Evolutionary conservation across 2,329 filamentous ascomycete genomes (phyloP).

Genomic region (Fusarium transvaalense): DNA sequence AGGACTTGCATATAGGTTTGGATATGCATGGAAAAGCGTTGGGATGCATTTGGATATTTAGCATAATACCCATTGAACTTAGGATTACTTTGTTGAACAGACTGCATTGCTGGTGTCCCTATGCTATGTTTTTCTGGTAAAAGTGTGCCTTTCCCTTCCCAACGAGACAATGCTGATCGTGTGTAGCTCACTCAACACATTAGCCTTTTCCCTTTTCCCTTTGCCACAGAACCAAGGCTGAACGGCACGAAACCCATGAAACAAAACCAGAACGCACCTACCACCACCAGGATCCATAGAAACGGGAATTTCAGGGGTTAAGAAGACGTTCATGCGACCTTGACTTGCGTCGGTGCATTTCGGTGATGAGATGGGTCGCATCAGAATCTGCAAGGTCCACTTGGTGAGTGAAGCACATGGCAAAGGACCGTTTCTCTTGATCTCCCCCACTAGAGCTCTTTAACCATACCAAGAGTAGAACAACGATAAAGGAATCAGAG

Average conservation of each 20-base stretch:
- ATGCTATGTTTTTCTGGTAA: constrained; percentile 14
- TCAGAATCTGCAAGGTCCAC: constrained; percentile 42
- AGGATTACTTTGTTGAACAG: constrained; percentile 12
- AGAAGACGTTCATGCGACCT: constrained; percentile 39
- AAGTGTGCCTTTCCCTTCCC: constrained; percentile 5
- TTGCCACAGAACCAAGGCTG: constrained; percentile 3
- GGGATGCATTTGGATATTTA: constrained; percentile 37
- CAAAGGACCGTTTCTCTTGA: constrained; percentile 26
- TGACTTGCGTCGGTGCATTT: constrained; percentile 35
- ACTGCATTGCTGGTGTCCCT: constrained; percentile 12
- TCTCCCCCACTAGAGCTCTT: not conserved
- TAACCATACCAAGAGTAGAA: not conserved
- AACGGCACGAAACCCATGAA: not conserved
- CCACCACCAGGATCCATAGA: not conserved
- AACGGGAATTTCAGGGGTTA: constrained; percentile 32
- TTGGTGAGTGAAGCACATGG: constrained; percentile 27
- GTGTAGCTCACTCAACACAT: constrained; percentile 15
- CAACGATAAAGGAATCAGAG: constrained; percentile 2
- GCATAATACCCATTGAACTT: constrained; percentile 45
- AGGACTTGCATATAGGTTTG: constrained; percentile 21
- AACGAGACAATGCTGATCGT: constrained; percentile 11
- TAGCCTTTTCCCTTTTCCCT: constrained; percentile 5
- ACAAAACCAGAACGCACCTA: not conserved
- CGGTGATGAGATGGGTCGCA: constrained; percentile 45
- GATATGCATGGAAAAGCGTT: constrained; percentile 16